Evolutionary conservation across 345 rosid genomes (phyloP), one percentile per base, ranked within the genome.

Genomic region (Gynandropsis gynandra): DNA sequence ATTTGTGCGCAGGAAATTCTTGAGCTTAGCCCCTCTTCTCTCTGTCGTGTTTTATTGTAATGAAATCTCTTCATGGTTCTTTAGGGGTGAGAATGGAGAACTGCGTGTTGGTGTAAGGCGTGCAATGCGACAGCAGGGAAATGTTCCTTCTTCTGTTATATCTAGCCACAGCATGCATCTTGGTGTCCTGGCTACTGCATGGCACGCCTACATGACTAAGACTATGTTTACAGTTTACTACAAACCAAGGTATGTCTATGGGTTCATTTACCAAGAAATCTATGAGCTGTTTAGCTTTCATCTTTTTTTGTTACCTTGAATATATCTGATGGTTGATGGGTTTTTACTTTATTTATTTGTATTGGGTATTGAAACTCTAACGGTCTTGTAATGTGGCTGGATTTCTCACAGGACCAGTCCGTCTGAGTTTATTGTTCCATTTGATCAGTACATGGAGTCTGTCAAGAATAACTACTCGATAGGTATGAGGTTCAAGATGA

Each of bases 91-190:
- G 69, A 87, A 74, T 73, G 96, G 80, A 32, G 88, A 87, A 51
- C 74, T 87, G 19, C 81, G 95, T 9, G 94, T 87, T 42, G 96
- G 96, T 15, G 96, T 87, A 12, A 77, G 96, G 38, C 82, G 88
- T 5, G 89, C 87, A 11, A 75, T 87, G 96, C 75, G 83, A 52
- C 96, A 83, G 46, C 89, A 76, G 56, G 71, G 76, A 14, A 81
- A 76, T 34, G 72, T 83, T 51, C 87, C 96, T 0, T 76, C 96
- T 18, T 87, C 89, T 12, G 87, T 87, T 45, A 87, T 87, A 53
- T 83, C 96, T 5, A 87, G 96, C 67, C 96, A 87, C 52, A 87
- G 96, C 64, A 87, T 83, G 96, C 94, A 87, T 80, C 84, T 87
- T 43, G 96, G 96, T 41, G 92, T 87, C 38, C 75, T 87, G 59